Conservation (phyloP, 2,329 filamentous ascomycete species). For the Botryotinia narcissicola region DNA sequence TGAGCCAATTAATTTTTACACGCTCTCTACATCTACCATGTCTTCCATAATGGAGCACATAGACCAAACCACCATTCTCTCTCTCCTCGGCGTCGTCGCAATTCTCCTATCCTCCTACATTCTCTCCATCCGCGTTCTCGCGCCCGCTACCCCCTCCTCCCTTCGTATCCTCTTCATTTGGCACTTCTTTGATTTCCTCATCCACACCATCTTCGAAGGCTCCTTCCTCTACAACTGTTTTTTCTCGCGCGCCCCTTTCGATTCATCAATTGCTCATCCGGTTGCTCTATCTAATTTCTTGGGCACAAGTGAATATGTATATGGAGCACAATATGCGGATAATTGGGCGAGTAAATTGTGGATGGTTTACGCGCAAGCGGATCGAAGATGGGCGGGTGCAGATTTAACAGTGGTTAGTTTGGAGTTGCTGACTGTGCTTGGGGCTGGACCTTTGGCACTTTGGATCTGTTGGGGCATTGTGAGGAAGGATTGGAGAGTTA, state of each 20-base stretch:
- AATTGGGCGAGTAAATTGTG: conserved; percentile 58
- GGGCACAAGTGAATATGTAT: conserved; percentile 48
- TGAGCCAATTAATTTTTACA: neutral
- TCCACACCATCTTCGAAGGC: conserved; percentile 88
- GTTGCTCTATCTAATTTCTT: conserved; percentile 47
- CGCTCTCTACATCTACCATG: conserved; percentile 3
- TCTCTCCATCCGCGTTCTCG: conserved; percentile 47
- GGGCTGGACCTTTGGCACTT: conserved; percentile 58
- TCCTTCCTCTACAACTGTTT: conserved; percentile 93
- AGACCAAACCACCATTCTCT: conserved; percentile 58
- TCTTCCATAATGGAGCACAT: conserved; percentile 44
- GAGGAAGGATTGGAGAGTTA: conserved; percentile 52
- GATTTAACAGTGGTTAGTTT: conserved; percentile 62
- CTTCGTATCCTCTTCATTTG: conserved; percentile 83
- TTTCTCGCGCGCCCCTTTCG: conserved; percentile 58
- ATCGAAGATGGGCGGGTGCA: conserved; percentile 61
- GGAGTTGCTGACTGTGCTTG: conserved; percentile 63
- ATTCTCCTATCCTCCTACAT: conserved; percentile 52
- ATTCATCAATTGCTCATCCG: conserved; percentile 41
- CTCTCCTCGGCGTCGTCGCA: conserved; percentile 54
- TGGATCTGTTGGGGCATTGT: conserved; percentile 61
- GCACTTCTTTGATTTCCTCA: conserved; percentile 90
- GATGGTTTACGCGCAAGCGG: conserved; percentile 67
- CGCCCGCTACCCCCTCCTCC: conserved; percentile 43
- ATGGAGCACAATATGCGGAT: conserved; percentile 54